Percentiles rank a stretch among this genome's conserved stretches.
Evolutionary conservation across 169 alveolate genomes (phyloP).

Genomic region (Babesia bovis): DNA sequence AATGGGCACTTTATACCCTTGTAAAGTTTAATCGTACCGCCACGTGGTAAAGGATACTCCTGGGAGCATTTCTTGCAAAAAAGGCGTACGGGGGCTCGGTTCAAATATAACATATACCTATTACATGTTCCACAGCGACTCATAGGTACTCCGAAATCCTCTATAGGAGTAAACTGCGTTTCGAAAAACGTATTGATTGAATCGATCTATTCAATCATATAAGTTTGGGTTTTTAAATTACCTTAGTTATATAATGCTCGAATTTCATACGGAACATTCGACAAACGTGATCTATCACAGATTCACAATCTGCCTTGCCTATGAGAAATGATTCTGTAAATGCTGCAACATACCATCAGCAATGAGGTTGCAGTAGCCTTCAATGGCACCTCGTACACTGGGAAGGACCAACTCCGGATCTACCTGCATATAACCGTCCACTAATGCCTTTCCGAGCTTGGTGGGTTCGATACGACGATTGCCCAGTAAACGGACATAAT

Average conservation of each 20-base stretch:
- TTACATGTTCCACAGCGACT: slow-evolving; percentile 80
- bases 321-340: not conserved
- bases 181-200: slow-evolving; percentile 9
- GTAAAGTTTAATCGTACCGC: slow-evolving; percentile 73
- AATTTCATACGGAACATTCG: slow-evolving; percentile 85
- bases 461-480: slow-evolving; percentile 92
- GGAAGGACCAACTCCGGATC: slow-evolving; percentile 91
- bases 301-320: slow-evolving; percentile 82
- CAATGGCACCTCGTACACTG: slow-evolving; percentile 87
- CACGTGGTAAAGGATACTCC: slow-evolving; percentile 74
- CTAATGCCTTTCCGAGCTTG: slow-evolving; percentile 88
- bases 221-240: slow-evolving; percentile 70
- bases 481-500: slow-evolving; percentile 87
- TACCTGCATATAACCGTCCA: slow-evolving; percentile 87
- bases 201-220: slow-evolving; percentile 72
- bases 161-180: slow-evolving; percentile 23
- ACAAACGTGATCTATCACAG: slow-evolving; percentile 83
- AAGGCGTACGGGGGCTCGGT: slow-evolving; percentile 71
- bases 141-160: slow-evolving; percentile 53
- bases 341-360: slow-evolving; percentile 66
- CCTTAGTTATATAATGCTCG: slow-evolving; percentile 75
- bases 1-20: slow-evolving; percentile 82
- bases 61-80: slow-evolving; percentile 75
- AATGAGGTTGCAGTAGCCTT: slow-evolving; percentile 82
- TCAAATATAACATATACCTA: slow-evolving; percentile 73